phyloP scores from a whole-genome alignment of 2,329 filamentous ascomycete genomes.

The Arthrobotrys iridis region DNA sequence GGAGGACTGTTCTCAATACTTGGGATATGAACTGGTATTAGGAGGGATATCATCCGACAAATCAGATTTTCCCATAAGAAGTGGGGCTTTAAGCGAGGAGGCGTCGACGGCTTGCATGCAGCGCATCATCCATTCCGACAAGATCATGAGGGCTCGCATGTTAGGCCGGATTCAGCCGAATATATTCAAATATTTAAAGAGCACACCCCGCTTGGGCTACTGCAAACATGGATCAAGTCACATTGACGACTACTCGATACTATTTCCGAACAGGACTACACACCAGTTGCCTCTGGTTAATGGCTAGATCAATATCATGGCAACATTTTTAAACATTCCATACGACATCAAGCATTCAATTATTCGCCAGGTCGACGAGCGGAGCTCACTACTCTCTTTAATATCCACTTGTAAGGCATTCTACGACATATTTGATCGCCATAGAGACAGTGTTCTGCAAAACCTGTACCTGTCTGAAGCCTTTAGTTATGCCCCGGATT shows the following conservation, averaged over 20 bases:
- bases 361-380: slow-evolving; percentile 20
- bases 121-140: not conserved
- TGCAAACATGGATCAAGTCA: not conserved
- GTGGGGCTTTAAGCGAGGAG: slow-evolving; percentile 7
- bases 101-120: not conserved
- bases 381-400: not conserved
- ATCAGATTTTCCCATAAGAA: not conserved
- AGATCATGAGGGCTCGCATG: slow-evolving; percentile 4
- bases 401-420: slow-evolving; percentile 21
- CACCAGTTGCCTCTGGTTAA: no score
- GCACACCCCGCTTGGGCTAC: not conserved
- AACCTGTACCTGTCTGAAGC: slow-evolving; percentile 33
- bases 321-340: slow-evolving; percentile 18
- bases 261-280: not conserved
- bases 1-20: no score
- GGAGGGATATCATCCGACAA: not conserved
- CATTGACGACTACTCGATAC: not conserved
- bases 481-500: slow-evolving; percentile 25
- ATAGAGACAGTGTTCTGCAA: slow-evolving; percentile 24
- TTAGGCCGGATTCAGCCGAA: no score
- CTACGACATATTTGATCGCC: slow-evolving; percentile 15
- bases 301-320: not conserved
- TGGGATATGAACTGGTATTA: not conserved
- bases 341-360: slow-evolving; percentile 44
- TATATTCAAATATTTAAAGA: not conserved